Evolutionary conservation across 768 basidiomycete genomes (phyloP).

Genomic region (Sistotremastrum niveocremeum): DNA sequence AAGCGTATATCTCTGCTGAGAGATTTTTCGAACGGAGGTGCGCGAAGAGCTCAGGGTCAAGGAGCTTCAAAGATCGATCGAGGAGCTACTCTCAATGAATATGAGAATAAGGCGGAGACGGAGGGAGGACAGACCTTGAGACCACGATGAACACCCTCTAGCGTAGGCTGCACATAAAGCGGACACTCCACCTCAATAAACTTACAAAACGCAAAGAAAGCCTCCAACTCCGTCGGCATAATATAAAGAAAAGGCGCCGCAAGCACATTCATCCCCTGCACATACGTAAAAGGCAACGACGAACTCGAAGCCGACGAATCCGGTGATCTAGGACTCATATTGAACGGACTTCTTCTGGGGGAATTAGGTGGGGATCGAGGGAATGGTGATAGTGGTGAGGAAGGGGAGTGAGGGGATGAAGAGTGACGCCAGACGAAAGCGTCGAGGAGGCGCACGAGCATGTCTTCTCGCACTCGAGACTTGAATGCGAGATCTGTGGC

Average conservation of each 20-base stretch:
- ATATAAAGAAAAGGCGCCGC: constrained; percentile 96
- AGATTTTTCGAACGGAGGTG: constrained; percentile 83
- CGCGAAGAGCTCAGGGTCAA: constrained; percentile 75
- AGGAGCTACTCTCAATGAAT: constrained; percentile 44
- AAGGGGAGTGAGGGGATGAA: not conserved
- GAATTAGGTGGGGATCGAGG: not conserved
- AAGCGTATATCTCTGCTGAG: constrained; percentile 93
- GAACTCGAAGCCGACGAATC: constrained; percentile 33
- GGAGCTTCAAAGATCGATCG: constrained; percentile 81
- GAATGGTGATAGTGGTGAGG: not conserved
- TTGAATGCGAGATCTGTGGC: constrained; percentile 98
- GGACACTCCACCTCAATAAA: constrained; percentile 95
- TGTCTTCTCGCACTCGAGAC: constrained; percentile 90
- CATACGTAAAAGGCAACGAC: constrained; percentile 86
- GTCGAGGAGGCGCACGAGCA: constrained; percentile 91
- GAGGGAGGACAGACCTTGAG: constrained; percentile 49
- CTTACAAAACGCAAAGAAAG: constrained; percentile 90
- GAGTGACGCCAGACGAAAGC: constrained; percentile 91
- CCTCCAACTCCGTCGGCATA: constrained; percentile 96
- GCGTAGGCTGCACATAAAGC: constrained; percentile 89
- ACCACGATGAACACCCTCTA: constrained; percentile 91
- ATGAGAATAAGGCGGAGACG: not conserved
- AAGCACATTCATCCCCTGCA: constrained; percentile 98
- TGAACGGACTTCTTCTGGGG: not conserved
- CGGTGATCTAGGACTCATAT: constrained; percentile 43